Conservation (phyloP, 176 grass and related monocot species). For the Coix lacrymajobi region DNA sequence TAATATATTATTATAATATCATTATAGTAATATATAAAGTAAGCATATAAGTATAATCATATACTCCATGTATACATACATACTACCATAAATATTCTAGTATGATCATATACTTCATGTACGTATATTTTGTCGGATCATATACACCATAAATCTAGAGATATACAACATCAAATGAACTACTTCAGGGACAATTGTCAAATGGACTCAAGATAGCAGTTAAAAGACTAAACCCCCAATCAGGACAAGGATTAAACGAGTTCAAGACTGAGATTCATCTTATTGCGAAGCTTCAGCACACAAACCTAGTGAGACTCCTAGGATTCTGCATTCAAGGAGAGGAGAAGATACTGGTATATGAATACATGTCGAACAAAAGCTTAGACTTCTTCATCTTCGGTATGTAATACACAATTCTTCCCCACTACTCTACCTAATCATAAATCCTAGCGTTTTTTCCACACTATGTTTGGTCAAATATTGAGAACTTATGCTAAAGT, state of each 20-base stretch:
- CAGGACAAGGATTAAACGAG: conserved; percentile 37
- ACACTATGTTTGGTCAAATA: no score
- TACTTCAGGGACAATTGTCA: conserved; percentile 20
- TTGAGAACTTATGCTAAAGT: no score
- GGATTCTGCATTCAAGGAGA: conserved; percentile 27
- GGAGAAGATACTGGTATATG: conserved; percentile 52
- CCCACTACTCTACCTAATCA: no score
- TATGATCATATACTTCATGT: no score
- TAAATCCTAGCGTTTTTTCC: no score
- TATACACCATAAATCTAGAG: no score
- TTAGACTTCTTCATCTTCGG: conserved; percentile 51
- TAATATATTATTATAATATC: no score
- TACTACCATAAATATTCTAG: no score
- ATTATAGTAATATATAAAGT: no score
- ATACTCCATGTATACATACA: no score
- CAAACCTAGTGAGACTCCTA: conserved; percentile 38
- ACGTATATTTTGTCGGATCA: no score
- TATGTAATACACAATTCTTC: neutral
- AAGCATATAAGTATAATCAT: no score
- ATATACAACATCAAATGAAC: neutral
- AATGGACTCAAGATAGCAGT: conserved; percentile 40
- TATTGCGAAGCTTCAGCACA: conserved; percentile 46
- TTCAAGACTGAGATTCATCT: conserved; percentile 40
- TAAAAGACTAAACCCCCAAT: conserved; percentile 18
- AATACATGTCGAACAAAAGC: conserved; percentile 48